Percentiles rank a stretch among this genome's conserved stretches.
phyloP scores from a whole-genome alignment of 1,284 basidiomycete species.

The Heimioporus retisporus region DNA sequence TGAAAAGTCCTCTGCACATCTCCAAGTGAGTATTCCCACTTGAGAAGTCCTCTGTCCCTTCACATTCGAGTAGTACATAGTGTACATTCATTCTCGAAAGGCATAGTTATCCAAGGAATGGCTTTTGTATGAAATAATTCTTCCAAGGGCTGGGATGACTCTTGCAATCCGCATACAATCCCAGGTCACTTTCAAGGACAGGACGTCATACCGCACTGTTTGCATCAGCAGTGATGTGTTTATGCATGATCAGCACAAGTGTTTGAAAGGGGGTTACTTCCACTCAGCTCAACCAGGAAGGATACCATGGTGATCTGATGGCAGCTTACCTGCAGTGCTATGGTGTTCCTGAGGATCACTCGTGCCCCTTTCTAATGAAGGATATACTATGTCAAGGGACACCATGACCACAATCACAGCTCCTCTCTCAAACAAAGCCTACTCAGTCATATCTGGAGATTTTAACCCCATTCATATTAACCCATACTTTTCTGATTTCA shows the following conservation, averaged over 20 bases:
- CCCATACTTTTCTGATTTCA: conserved; percentile 97
- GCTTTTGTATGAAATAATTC: conserved; percentile 91
- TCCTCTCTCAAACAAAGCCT: conserved; percentile 94
- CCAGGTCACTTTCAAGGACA: conserved; percentile 93
- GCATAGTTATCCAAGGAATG: conserved; percentile 97
- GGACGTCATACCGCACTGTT: conserved; percentile 86
- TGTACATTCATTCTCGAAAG: too few species aligned
- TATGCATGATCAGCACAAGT: conserved; percentile 88
- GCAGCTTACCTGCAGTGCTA: conserved; percentile 94
- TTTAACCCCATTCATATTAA: conserved; percentile 96
- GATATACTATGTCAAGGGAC: conserved; percentile 82
- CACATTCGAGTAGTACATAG: too few species aligned
- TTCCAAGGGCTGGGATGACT: conserved; percentile 81
- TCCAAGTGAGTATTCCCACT: too few species aligned
- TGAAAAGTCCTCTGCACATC: too few species aligned
- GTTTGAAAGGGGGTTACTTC: conserved; percentile 89
- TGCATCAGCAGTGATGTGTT: conserved; percentile 89
- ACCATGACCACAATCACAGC: conserved; percentile 75
- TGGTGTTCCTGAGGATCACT: conserved; percentile 81
- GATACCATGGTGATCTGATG: conserved; percentile 94
- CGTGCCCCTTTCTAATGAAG: conserved; percentile 85
- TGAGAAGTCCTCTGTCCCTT: too few species aligned
- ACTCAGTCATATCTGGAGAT: conserved; percentile 96
- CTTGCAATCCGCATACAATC: conserved; percentile 93
- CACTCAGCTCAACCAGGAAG: conserved; percentile 88